These are phyloP conservation scores for Euptelea pleiosperma DNA, from an alignment of 164 flowering plant species.

Conservation along the genomic window DNA sequence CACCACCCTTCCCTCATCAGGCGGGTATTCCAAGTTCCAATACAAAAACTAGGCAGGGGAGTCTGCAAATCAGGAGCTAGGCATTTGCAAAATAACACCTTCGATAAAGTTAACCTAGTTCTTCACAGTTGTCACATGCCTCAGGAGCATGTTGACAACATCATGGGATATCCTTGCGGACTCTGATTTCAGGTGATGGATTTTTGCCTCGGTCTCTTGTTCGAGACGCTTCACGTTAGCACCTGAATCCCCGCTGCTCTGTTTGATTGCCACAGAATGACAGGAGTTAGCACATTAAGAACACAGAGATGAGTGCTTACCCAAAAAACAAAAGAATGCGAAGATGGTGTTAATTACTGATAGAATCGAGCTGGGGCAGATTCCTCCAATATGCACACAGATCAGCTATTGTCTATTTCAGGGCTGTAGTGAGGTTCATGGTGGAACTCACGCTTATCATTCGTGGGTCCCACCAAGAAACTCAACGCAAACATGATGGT, in stretches of 20 bases:
- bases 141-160: slow-evolving; percentile 77
- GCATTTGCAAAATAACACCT: not conserved
- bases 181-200: slow-evolving; percentile 54
- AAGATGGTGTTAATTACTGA: not conserved
- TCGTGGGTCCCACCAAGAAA: not conserved
- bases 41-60: not conserved
- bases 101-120: slow-evolving; percentile 29
- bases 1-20: not conserved
- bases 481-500: not conserved
- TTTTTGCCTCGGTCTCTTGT: slow-evolving; percentile 68
- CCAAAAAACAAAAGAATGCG: too few species aligned
- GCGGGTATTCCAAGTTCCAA: not conserved
- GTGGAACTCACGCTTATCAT: not conserved
- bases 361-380: not conserved
- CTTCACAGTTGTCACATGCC: slow-evolving; percentile 76
- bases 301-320: too few species aligned
- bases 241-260: slow-evolving; percentile 95
- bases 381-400: too few species aligned
- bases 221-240: slow-evolving; percentile 92
- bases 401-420: too few species aligned
- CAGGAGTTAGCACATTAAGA: not conserved
- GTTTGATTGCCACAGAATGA: slow-evolving; percentile 18
- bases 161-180: slow-evolving; percentile 60
- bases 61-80: not conserved
- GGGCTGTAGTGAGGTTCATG: not conserved